These are phyloP conservation scores for Urochloa ruziziensis DNA, from an alignment of 176 grass and related monocot species.

Conservation along the genomic window DNA sequence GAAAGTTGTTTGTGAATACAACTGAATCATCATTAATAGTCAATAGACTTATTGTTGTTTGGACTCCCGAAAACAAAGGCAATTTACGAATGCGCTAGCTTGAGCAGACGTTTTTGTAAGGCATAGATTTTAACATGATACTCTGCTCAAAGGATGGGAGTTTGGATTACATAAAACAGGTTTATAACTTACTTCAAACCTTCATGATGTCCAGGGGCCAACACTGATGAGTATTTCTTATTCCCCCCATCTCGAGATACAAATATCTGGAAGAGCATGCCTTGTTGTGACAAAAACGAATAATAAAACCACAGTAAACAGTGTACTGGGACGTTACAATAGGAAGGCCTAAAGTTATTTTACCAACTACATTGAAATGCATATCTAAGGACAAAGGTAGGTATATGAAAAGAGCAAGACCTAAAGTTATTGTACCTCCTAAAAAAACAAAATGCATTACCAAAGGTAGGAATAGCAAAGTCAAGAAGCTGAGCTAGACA, in stretches of 20 bases:
- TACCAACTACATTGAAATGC: not conserved
- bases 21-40: not conserved
- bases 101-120: not conserved
- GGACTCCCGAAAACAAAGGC: not conserved
- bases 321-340: not conserved
- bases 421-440: not conserved
- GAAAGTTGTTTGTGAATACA: not conserved
- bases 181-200: slow-evolving; percentile 70
- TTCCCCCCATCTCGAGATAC: slow-evolving; percentile 83
- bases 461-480: not conserved
- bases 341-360: not conserved
- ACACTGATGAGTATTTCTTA: slow-evolving; percentile 88
- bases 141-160: not conserved
- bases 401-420: not conserved
- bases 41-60: not conserved
- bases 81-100: not conserved
- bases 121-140: not conserved
- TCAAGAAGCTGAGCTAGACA: not conserved
- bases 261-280: slow-evolving; percentile 71
- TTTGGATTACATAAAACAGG: slow-evolving; percentile 28
- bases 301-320: not conserved
- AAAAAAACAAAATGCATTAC: not conserved
- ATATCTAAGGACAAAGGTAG: not conserved
- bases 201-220: slow-evolving; percentile 93
- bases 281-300: not conserved